phyloP scores from a whole-genome alignment of 306 rosid species.

The Vigna unguiculata region DNA sequence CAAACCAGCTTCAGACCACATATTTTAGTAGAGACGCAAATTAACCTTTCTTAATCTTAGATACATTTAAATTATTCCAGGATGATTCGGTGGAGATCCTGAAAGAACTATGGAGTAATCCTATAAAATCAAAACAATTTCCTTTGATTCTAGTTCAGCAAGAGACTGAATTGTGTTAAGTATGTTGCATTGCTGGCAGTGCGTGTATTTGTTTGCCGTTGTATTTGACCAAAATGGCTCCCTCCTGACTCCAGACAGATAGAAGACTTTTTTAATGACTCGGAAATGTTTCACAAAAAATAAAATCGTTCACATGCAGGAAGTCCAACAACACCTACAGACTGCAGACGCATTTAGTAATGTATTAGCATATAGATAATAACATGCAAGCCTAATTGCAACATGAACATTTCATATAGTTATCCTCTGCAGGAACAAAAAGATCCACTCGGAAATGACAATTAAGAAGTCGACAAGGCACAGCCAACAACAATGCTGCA shows the following conservation, averaged over 20 bases:
- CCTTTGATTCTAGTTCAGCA: not conserved
- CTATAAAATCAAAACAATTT: constrained; percentile 5
- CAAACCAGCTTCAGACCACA: constrained; percentile 35
- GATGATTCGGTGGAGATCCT: constrained; percentile 2
- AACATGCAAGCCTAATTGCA: constrained; percentile 11
- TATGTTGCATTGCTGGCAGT: constrained; percentile 14
- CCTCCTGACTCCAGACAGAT: constrained; percentile 11
- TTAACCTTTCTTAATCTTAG: not conserved
- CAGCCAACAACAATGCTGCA: constrained; percentile 17
- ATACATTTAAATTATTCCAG: constrained; percentile 18
- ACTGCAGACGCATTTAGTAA: not conserved
- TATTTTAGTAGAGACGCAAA: constrained; percentile 35
- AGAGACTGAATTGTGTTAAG: constrained; percentile 3
- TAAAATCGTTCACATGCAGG: constrained; percentile 12
- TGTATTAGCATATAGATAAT: not conserved
- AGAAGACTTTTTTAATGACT: constrained; percentile 13
- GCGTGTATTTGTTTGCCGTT: not conserved
- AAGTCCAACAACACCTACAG: constrained; percentile 9
- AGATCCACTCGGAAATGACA: constrained; percentile 12
- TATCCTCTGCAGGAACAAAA: constrained; percentile 26
- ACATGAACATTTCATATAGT: constrained; percentile 29
- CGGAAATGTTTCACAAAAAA: not conserved
- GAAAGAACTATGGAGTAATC: constrained; percentile 13
- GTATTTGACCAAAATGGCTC: constrained; percentile 27
- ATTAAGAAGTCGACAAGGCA: not conserved